These are phyloP conservation scores for Venturia nashicola DNA, from an alignment of 2,329 filamentous ascomycete species.

Conservation along the genomic window DNA sequence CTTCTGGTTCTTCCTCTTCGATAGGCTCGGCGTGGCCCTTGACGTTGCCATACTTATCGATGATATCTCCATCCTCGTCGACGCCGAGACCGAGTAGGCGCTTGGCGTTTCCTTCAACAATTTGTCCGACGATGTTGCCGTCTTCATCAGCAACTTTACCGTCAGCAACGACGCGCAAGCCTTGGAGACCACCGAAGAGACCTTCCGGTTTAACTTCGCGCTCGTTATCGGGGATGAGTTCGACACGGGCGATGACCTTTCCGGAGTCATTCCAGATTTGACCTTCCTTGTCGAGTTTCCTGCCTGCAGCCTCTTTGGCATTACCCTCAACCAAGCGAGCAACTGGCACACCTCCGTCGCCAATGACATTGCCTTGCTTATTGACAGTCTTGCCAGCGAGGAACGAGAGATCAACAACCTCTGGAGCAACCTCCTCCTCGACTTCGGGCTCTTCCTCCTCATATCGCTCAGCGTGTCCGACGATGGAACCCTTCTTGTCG, in stretches of 20 bases:
- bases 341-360: conserved; percentile 40
- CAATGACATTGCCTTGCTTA: conserved; percentile 46
- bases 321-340: conserved; percentile 47
- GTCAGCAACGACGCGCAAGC: conserved; percentile 55
- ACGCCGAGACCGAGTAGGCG: conserved; percentile 59
- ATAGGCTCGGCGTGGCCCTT: conserved; percentile 48
- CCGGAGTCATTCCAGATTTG: conserved; percentile 44
- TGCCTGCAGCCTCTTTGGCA: conserved; percentile 41
- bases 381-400: conserved; percentile 44
- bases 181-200: conserved; percentile 54
- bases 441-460: conserved; percentile 44
- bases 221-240: conserved; percentile 45
- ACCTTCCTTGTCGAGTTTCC: conserved; percentile 42
- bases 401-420: conserved; percentile 34
- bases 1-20: conserved; percentile 31
- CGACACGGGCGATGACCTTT: conserved; percentile 43
- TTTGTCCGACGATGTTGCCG: conserved; percentile 61
- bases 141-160: conserved; percentile 66
- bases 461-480: conserved; percentile 39
- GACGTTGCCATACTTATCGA: conserved; percentile 60
- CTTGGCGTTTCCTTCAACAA: conserved; percentile 60
- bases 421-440: conserved; percentile 24
- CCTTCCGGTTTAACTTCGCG: conserved; percentile 47
- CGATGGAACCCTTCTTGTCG: conserved; percentile 40
- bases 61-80: conserved; percentile 74